Conservation (phyloP, 31 red algal genomes). For the Bonnemaisonia californica region DNA sequence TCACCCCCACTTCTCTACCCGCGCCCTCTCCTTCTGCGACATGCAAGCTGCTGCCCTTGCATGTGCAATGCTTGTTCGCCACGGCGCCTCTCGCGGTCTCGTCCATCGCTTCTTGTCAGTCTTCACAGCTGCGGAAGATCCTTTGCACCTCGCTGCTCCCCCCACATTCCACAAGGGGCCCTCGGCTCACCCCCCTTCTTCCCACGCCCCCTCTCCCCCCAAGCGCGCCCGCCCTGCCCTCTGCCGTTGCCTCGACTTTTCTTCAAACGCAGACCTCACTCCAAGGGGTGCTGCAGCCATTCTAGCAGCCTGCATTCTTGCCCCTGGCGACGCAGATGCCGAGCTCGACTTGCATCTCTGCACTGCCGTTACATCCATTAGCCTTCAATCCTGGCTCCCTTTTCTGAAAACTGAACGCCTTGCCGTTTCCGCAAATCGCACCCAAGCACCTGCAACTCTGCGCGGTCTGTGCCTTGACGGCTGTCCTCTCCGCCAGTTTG, state of each 20-base stretch:
- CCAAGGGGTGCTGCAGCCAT: constrained; percentile 36
- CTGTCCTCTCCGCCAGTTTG: constrained; percentile 21
- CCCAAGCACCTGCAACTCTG: not conserved
- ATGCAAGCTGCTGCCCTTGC: constrained; percentile 49
- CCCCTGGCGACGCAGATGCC: constrained; percentile 2
- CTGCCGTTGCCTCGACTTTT: constrained; percentile 45
- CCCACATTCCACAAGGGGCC: not conserved
- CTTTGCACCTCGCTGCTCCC: too few species aligned
- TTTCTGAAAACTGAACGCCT: constrained; percentile 30
- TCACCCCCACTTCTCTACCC: constrained; percentile 15
- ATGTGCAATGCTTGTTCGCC: constrained; percentile 29
- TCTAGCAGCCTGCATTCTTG: constrained; percentile 36
- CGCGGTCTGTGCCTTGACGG: constrained; percentile 43
- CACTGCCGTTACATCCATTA: constrained; percentile 19
- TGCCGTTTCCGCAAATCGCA: not conserved
- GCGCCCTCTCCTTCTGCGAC: constrained; percentile 28
- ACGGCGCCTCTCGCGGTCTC: constrained; percentile 24
- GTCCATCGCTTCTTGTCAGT: constrained; percentile 28
- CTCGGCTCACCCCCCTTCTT: not conserved
- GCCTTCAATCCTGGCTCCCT: constrained; percentile 26
- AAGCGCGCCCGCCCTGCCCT: not conserved
- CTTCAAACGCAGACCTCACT: constrained; percentile 27
- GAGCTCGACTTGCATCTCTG: constrained; percentile 40
- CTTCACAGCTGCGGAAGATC: not conserved
- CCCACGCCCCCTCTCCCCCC: not conserved